Base-by-base conservation (phyloP, 2,329 filamentous ascomycete genomes). In the Furcasterigmium furcatum region DNA sequence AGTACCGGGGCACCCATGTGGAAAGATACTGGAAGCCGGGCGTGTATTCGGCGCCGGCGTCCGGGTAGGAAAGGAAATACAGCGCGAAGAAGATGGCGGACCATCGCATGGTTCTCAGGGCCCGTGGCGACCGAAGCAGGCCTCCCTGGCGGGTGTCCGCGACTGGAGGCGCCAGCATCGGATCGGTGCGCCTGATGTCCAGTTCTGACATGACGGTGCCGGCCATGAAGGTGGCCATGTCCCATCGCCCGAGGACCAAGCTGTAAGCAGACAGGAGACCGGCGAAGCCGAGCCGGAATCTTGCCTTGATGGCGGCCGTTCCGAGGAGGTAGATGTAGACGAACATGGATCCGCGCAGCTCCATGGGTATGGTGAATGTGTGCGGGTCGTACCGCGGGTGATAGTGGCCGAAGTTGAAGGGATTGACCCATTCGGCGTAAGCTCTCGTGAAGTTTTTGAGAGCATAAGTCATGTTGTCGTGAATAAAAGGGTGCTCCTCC, bases 321-420 rank as follows among this genome's bases (percentile, higher is more conserved):
- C 59, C 67, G 1, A 70, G 56, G 4, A 70, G 57, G 51, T 68
- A 67, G 12, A 68, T 48, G 56, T 70, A 70, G 27, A 70, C 45
- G 24, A 68, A 49, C 60, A 70, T 68, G 2, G 65, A 69, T 2
- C 67, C 66, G 3, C 67, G 63, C 4, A 70, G 55, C 40, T 70
- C 67, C 60, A 69, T 68, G 2, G 67, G 67, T 18, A 70, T 69
- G 4, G 67, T 70, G 38, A 65, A 70, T 0, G 65, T 67, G 43
- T 70, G 67, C 7, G 67, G 66, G 44, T 70, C 66, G 46, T 69
- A 69, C 6, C 66, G 64, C 10, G 65, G 55, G 40, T 69, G 63
- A 35, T 67, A 65, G 24, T 66, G 62, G 6, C 60, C 59, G 40
- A 65, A 68, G 51, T 62, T 67, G 57, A 68, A 70, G 1, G 65